These are phyloP conservation scores for Casuarina equisetifolia DNA, from an alignment of 306 rosid species.

Conservation along the genomic window DNA sequence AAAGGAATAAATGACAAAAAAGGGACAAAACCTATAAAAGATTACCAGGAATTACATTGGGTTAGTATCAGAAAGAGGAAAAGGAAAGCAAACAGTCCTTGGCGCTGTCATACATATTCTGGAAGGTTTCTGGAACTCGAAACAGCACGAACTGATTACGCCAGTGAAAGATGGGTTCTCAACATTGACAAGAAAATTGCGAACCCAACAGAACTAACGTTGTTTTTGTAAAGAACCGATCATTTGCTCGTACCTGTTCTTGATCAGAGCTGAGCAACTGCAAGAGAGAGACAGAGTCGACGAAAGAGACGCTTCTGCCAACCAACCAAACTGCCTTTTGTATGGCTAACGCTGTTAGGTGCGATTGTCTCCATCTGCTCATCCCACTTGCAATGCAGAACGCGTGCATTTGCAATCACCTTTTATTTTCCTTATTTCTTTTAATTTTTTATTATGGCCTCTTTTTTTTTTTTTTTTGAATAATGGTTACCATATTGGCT, in stretches of 20 bases:
- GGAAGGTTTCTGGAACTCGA: slow-evolving; percentile 6
- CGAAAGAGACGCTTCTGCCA: neutral
- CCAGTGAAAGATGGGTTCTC: neutral
- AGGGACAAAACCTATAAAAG: neutral
- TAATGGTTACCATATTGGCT: too few species aligned
- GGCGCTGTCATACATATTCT: neutral
- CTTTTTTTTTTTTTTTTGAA: too few species aligned
- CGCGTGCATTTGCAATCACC: neutral
- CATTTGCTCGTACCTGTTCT: slow-evolving; percentile 12
- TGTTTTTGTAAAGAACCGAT: neutral
- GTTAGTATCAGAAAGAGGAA: neutral
- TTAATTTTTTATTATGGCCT: too few species aligned
- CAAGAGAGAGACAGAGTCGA: neutral
- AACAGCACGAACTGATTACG: neutral
- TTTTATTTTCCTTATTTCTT: neutral
- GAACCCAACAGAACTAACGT: neutral
- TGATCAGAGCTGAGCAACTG: slow-evolving; percentile 10
- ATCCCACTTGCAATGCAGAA: neutral
- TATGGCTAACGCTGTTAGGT: neutral
- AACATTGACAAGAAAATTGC: neutral
- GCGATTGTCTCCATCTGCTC: neutral
- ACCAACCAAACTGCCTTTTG: neutral
- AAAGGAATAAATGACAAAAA: neutral
- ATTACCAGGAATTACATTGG: neutral
- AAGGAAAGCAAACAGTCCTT: neutral